Percentiles rank a stretch among this genome's conserved stretches.
phyloP scores from a whole-genome alignment of 495 filamentous ascomycete species.

The Neurospora terricola region DNA sequence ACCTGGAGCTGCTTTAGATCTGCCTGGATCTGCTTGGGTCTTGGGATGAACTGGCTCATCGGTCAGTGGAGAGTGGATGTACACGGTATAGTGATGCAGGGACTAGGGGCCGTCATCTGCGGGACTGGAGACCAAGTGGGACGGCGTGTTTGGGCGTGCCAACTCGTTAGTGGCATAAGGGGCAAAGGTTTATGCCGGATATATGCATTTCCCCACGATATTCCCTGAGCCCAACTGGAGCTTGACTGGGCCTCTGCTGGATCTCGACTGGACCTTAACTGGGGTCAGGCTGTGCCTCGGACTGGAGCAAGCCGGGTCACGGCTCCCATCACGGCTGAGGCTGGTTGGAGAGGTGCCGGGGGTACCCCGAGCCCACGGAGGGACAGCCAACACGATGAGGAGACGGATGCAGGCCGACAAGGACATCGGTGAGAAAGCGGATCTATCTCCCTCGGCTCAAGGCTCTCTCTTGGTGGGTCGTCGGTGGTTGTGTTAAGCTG shows the following conservation, averaged over 20 bases:
- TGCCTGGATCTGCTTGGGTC: background rate
- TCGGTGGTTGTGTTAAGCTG: background rate
- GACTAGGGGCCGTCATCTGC: background rate
- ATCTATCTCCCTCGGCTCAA: background rate
- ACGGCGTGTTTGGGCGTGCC: background rate
- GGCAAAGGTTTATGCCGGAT: background rate
- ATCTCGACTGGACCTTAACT: background rate
- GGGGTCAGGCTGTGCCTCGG: background rate
- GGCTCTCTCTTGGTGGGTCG: background rate
- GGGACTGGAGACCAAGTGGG: background rate
- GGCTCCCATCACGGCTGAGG: background rate
- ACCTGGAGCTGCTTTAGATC: background rate
- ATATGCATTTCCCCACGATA: background rate
- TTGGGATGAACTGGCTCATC: background rate
- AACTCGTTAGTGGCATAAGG: background rate
- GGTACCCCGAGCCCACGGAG: background rate
- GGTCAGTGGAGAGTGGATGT: background rate
- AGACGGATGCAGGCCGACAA: background rate
- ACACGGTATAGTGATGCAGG: background rate
- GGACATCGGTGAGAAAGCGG: background rate
- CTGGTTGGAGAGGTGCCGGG: background rate
- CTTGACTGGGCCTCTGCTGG: background rate
- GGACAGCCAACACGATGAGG: background rate
- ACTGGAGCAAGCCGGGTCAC: background rate
- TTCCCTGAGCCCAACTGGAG: background rate